Percentiles rank a stretch among this genome's conserved stretches.
Evolutionary conservation across 2,329 filamentous ascomycete species (phyloP).

Genomic region (Pseudogymnoascus sp.): DNA sequence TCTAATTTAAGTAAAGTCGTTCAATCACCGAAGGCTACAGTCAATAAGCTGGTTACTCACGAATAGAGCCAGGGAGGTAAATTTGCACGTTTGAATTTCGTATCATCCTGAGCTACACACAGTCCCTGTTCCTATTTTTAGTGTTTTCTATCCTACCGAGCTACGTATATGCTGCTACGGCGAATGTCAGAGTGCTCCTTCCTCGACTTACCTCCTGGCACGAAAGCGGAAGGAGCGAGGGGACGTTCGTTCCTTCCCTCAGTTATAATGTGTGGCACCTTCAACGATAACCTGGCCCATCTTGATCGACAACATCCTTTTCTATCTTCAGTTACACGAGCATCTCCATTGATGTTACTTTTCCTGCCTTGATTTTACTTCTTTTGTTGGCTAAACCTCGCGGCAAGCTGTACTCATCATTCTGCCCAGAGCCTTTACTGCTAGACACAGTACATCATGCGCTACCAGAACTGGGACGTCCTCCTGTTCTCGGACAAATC

Average conservation of each 20-base stretch:
- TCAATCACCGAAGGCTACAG: background rate
- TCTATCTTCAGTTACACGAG: slow-evolving; percentile 1
- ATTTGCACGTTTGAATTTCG: background rate
- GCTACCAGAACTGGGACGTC: slow-evolving; percentile 80
- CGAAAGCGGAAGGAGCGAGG: background rate
- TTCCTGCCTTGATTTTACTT: background rate
- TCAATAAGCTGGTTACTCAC: background rate
- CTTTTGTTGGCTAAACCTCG: background rate
- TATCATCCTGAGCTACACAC: background rate
- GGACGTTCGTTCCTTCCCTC: background rate
- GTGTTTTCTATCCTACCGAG: background rate
- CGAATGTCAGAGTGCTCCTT: background rate
- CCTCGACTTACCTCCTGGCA: background rate
- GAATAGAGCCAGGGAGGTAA: background rate
- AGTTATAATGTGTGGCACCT: no score
- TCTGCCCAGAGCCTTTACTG: background rate
- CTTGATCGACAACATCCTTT: background rate
- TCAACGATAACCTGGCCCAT: background rate
- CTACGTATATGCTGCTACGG: background rate
- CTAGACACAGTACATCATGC: slow-evolving; percentile 47
- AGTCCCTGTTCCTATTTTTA: background rate
- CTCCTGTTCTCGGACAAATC: slow-evolving; percentile 63
- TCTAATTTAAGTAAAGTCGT: background rate
- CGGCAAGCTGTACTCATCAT: background rate
- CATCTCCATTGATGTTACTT: background rate